Evolutionary conservation across 2,329 filamentous ascomycete species (phyloP).

Genomic region (Colletotrichum melonis): DNA sequence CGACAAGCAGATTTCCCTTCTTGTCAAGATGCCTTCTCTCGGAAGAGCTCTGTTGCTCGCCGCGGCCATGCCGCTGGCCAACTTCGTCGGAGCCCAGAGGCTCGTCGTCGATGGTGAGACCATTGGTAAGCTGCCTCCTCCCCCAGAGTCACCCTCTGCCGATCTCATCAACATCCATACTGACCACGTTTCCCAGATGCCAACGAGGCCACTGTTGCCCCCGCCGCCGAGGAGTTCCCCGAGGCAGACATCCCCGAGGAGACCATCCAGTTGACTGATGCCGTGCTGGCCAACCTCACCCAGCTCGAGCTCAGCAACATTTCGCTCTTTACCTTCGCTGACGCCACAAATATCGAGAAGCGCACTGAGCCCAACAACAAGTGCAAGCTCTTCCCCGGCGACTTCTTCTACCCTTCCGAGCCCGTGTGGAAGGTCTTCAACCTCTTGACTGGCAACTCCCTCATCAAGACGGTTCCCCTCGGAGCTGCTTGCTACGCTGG

Average conservation of each 20-base stretch:
- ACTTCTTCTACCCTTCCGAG: constrained; percentile 41
- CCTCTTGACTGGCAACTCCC: constrained; percentile 44
- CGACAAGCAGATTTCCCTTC: constrained; percentile 7
- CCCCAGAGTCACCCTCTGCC: neutral
- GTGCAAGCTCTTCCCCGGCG: constrained; percentile 48
- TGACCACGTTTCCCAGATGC: constrained; percentile 8
- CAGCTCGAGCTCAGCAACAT: constrained; percentile 43
- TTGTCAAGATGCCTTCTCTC: constrained; percentile 26
- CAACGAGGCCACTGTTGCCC: constrained; percentile 38
- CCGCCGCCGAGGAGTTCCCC: constrained; percentile 34
- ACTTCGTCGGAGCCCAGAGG: constrained; percentile 38
- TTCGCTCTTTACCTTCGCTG: constrained; percentile 47
- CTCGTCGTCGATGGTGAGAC: constrained; percentile 39
- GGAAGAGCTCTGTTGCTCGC: constrained; percentile 19
- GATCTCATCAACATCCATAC: neutral
- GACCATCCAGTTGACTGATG: constrained; percentile 47
- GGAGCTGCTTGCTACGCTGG: constrained; percentile 46
- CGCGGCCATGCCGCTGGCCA: constrained; percentile 20
- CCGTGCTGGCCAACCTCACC: constrained; percentile 45
- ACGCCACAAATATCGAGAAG: constrained; percentile 35
- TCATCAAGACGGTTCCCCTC: constrained; percentile 47
- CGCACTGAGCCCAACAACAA: constrained; percentile 35
- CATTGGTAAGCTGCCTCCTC: constrained; percentile 33
- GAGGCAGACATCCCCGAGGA: constrained; percentile 35
- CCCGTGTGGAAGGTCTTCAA: constrained; percentile 48